Conservation (phyloP, 768 basidiomycete genomes). For the Mycena amicta region DNA sequence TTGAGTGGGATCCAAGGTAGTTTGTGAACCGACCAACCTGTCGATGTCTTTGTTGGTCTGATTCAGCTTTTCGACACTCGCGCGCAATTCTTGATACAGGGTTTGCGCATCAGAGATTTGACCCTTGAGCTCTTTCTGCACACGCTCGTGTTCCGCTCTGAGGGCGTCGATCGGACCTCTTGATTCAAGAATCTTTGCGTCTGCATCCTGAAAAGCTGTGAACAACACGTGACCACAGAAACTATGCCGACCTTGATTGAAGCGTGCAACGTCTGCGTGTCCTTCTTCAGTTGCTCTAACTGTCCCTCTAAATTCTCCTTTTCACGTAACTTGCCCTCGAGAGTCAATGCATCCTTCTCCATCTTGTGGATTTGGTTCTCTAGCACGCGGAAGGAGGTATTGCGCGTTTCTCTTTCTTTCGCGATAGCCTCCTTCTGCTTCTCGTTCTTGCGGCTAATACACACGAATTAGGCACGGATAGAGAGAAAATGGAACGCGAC, state of each 20-base stretch:
- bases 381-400: constrained; percentile 48
- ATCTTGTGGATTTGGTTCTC: constrained; percentile 66
- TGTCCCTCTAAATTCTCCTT: constrained; percentile 57
- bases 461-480: background rate
- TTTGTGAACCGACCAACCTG: constrained; percentile 44
- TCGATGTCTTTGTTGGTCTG: constrained; percentile 65
- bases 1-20: background rate
- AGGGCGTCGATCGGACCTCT: constrained; percentile 67
- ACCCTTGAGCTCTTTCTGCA: constrained; percentile 51
- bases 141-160: constrained; percentile 54
- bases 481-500: constrained; percentile 24
- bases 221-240: constrained; percentile 1
- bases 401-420: constrained; percentile 65
- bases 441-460: constrained; percentile 61
- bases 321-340: constrained; percentile 60
- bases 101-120: constrained; percentile 56
- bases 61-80: constrained; percentile 61
- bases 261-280: constrained; percentile 45
- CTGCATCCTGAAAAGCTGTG: constrained; percentile 54
- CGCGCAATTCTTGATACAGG: constrained; percentile 64
- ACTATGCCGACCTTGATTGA: constrained; percentile 52
- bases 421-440: constrained; percentile 59
- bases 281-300: constrained; percentile 60
- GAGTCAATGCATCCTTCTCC: constrained; percentile 61
- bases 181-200: constrained; percentile 59